Conservation (phyloP, 139 green algal genomes). For the Picochlorum sp. region DNA sequence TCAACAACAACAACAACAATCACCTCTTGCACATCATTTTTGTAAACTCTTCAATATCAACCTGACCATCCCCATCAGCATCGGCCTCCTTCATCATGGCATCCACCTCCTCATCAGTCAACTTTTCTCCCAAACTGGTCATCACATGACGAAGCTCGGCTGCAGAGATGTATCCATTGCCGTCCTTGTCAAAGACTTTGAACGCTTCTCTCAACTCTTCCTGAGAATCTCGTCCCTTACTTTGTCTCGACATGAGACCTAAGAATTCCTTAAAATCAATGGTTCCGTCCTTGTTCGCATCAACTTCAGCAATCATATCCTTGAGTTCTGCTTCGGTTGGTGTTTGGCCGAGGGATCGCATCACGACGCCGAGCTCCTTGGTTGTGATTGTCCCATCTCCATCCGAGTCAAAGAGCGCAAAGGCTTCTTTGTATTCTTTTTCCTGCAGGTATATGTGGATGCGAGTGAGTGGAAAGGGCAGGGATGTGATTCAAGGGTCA, state of each 20-base stretch:
- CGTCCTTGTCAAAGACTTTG: conserved; percentile 99
- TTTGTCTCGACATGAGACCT: conserved; percentile 96
- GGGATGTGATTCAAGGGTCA: not conserved
- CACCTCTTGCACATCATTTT: conserved; percentile 28
- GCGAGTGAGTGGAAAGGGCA: not conserved
- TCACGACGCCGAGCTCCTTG: conserved; percentile 98
- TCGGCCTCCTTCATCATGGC: conserved; percentile 96
- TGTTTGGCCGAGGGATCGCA: conserved; percentile 98
- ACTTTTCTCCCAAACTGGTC: conserved; percentile 42
- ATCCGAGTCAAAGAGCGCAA: conserved; percentile 68
- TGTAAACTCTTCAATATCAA: conserved; percentile 91
- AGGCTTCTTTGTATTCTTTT: conserved; percentile 73
- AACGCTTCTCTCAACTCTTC: conserved; percentile 98
- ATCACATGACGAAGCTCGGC: conserved; percentile 89
- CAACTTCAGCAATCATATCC: conserved; percentile 99
- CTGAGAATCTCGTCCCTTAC: conserved; percentile 96
- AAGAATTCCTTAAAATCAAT: conserved; percentile 99
- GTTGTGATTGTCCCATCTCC: conserved; percentile 86
- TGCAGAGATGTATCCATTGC: conserved; percentile 97
- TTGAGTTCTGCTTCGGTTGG: conserved; percentile 98
- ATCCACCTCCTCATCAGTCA: conserved; percentile 97
- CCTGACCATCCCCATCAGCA: conserved; percentile 80
- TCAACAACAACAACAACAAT: not conserved
- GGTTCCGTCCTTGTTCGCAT: conserved; percentile 96
- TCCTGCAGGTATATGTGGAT: conserved; percentile 46